Base-by-base conservation (phyloP, 306 rosid genomes). In the Quercus ilex region DNA sequence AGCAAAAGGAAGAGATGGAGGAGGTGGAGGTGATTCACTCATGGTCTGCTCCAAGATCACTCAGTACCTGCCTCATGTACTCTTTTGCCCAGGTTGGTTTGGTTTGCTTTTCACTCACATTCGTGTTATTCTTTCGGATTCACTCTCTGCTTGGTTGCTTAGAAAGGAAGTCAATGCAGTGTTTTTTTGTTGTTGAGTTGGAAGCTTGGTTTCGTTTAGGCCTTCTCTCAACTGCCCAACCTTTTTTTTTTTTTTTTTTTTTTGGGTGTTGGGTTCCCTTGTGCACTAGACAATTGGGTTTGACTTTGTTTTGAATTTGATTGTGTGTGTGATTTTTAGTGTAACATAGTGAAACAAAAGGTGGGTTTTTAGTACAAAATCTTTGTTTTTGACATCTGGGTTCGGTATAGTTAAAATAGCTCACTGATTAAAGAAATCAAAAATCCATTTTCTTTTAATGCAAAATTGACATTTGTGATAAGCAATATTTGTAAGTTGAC, bases 21-120 rank as follows among this genome's bases (percentile, higher is more conserved):
- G 90, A 71, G 18, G 90, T 80, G 81, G 94, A 93, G 78, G 92
- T 80, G 77, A 93, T 93, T 81, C 97, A 93, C 59, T 77, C 91
- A 19, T 93, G 98, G 97, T 90, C 93, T 31, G 85, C 93, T 75
- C 98, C 97, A 7, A 85, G 97, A 85, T 93, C 98, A 26, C 88
- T 93, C 81, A 87, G 93, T 55, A 93, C 97, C 51, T 80, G 89
- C 73, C 84, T 91, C 79, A 89, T 91, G 97, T 93, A 93, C 84
- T 89, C 94, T 71, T 93, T 93, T 86, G 88, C 91, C 56, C 98
- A 91, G 97, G 97, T 89, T 28, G 3, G 23, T 46, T 62, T 55
- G 46, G 11, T 41, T 7, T 41, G 46, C 46, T 41, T 41, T 41
- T 21, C 19, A 43, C n/a, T 15, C 55, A 59, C 38, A 69, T 30